phyloP scores from a whole-genome alignment of 805 yeast species.

The Wickerhamiella spandovensis region DNA sequence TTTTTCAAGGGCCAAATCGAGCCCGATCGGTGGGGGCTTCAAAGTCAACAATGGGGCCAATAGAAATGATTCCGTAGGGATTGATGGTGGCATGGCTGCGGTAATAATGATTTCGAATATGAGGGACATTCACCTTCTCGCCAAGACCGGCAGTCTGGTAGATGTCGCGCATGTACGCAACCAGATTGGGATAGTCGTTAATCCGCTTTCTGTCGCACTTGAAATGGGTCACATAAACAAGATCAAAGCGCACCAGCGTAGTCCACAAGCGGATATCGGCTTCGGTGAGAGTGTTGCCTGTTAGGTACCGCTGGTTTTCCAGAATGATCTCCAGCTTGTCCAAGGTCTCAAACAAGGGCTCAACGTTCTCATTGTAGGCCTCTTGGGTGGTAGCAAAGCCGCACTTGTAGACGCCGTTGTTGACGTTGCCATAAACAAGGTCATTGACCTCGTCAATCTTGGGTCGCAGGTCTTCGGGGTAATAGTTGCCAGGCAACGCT shows the following conservation, averaged over 20 bases:
- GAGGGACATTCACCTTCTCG: constrained; percentile 73
- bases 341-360: constrained; percentile 46
- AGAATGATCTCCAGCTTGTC: constrained; percentile 31
- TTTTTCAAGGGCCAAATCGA: neutral
- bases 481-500: constrained; percentile 41
- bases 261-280: constrained; percentile 82
- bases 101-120: constrained; percentile 84
- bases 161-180: constrained; percentile 67
- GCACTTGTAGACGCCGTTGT: constrained; percentile 85
- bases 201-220: constrained; percentile 80
- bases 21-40: constrained; percentile 13
- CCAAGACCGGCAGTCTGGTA: constrained; percentile 59
- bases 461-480: constrained; percentile 40
- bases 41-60: constrained; percentile 51
- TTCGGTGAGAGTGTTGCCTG: constrained; percentile 65
- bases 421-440: constrained; percentile 74
- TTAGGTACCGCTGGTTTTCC: constrained; percentile 32
- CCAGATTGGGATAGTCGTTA: constrained; percentile 69
- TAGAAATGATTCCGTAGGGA: constrained; percentile 71
- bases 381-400: constrained; percentile 83
- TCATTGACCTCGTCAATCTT: constrained; percentile 65
- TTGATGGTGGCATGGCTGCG: constrained; percentile 71
- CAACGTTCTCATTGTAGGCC: constrained; percentile 59
- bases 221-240: constrained; percentile 90
- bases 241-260: constrained; percentile 81